phyloP scores from a whole-genome alignment of 805 yeast species.

The Torulaspora delbrueckii region DNA sequence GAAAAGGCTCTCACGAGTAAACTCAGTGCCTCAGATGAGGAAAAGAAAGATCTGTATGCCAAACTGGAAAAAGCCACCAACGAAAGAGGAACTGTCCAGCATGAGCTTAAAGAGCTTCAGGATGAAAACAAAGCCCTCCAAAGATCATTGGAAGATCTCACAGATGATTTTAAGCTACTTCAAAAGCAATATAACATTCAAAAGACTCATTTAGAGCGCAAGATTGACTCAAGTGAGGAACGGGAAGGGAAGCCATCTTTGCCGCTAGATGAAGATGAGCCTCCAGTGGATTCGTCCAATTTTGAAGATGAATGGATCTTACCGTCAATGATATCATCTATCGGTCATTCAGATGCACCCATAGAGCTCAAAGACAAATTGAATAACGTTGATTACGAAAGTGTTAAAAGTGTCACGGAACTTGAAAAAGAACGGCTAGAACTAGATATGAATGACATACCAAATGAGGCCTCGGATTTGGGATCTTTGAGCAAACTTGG shows the following conservation, averaged over 20 bases:
- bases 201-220: constrained; percentile 22
- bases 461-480: constrained; percentile 29
- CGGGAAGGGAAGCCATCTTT: not conserved
- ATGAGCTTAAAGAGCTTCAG: constrained; percentile 25
- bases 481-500: constrained; percentile 12
- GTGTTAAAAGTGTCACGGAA: constrained; percentile 4
- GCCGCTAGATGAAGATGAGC: not conserved
- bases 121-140: constrained; percentile 27
- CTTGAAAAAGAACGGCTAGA: constrained; percentile 6
- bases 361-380: constrained; percentile 5
- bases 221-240: constrained; percentile 4
- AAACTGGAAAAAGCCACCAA: constrained; percentile 21
- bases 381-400: not conserved
- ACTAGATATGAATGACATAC: constrained; percentile 18
- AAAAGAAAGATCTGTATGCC: constrained; percentile 3
- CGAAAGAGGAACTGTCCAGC: constrained; percentile 28
- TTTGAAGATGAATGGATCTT: constrained; percentile 22
- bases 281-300: not conserved
- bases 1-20: constrained; percentile 19
- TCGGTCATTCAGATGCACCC: constrained; percentile 7
- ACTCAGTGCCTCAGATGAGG: constrained; percentile 8
- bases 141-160: constrained; percentile 18
- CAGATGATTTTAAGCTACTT: constrained; percentile 28
- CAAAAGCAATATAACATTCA: constrained; percentile 27
- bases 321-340: constrained; percentile 12